Evolutionary conservation across 1,139 yeast genomes (phyloP), one percentile per base, ranked within the genome.

Genomic region (Suhomyces bolitotheri): DNA sequence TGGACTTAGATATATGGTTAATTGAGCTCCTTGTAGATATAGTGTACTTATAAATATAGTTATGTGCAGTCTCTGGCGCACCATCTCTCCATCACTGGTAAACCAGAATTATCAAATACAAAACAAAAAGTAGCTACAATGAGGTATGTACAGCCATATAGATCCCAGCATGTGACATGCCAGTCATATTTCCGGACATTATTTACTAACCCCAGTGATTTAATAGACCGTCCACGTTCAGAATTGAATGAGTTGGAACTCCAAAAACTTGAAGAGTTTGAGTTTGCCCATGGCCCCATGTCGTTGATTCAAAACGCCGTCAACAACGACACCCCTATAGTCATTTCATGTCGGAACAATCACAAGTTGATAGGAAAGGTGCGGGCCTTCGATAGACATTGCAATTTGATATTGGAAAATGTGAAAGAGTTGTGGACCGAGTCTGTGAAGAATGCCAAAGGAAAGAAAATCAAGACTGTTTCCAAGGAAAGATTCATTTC

Each of bases 381-480:
- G 33, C 85, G 86, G 55, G 97, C 97, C 0, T 94, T 89, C 58
- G 99, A 92, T 58, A 80, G 97, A 53, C 99, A 92, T 60, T 84
- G 96, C 44, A 92, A 92, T 58, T 78, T 92, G 84, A 82, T 92
- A 7, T 66, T 92, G 47, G 97, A 88, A 53, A 88, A 89, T 51
- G 97, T 92, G 27, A 88, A 86, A 56, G 98, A 92, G 56, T 66
- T 88, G 51, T 88, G 96, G 96, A 79, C 86, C 0, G 96, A 88
- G 50, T 68, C 70, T 2, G 76, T 83, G 22, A 70, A 77, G 50
- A 79, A 74, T 40, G 63, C 74, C 31, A 80, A 80, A 49, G 90
- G 92, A 2, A 83, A 84, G 52, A 80, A 78, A 48, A 83, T 85
- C 27, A 79, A 82, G 52, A 70, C 81, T 1, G 74, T 83, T 5